Percentiles rank a stretch among this genome's conserved stretches.
These are phyloP conservation scores for Teratosphaeria gauchensis DNA, from an alignment of 2,329 filamentous ascomycete species.

Conservation along the genomic window DNA sequence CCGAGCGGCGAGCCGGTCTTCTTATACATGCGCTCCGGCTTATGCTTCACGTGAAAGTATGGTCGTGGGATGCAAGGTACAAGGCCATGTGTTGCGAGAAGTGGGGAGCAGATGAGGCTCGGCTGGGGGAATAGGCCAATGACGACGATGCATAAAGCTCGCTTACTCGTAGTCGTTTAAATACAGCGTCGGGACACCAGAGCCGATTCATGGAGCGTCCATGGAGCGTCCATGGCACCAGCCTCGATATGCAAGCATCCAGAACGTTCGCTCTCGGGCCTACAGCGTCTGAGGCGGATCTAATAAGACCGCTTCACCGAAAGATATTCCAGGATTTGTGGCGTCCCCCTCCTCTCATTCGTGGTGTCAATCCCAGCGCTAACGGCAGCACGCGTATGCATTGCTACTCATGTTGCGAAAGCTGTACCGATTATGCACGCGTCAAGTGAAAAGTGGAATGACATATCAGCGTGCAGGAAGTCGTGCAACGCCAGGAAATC, in stretches of 20 bases:
- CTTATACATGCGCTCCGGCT: background rate
- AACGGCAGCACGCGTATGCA: background rate
- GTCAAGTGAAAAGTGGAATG: background rate
- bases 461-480: background rate
- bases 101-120: background rate
- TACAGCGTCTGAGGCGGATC: no score
- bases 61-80: background rate
- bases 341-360: background rate
- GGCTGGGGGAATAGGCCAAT: background rate
- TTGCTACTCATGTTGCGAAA: background rate
- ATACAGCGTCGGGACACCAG: no score
- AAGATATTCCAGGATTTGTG: no score
- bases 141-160: background rate
- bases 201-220: no score
- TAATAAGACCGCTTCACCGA: background rate
- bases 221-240: no score
- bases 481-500: background rate
- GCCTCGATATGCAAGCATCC: no score
- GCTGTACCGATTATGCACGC: background rate
- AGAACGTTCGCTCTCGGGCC: no score
- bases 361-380: background rate
- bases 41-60: background rate
- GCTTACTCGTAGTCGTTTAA: background rate
- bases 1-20: background rate
- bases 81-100: background rate